These are phyloP conservation scores for Penicillium thymicola DNA, from an alignment of 2,329 filamentous ascomycete species.

Conservation along the genomic window DNA sequence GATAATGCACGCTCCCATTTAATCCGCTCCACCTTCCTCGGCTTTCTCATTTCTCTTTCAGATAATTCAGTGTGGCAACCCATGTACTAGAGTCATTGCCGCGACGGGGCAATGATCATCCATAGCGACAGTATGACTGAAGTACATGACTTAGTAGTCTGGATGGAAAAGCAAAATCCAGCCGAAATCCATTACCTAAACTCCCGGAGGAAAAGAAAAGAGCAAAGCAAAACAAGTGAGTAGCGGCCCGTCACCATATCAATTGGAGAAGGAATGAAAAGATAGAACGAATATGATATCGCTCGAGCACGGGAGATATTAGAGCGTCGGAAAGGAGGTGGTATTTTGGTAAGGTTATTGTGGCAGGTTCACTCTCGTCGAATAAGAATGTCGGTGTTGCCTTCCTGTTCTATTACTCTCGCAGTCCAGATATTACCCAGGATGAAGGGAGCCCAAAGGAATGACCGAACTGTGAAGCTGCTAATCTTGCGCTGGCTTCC, in stretches of 20 bases:
- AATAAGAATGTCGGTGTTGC: not conserved
- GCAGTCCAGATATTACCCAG: not conserved
- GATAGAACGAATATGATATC: not conserved
- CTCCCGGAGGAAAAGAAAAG: not conserved
- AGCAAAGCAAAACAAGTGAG: not conserved
- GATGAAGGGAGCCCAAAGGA: not conserved
- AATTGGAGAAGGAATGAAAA: not conserved
- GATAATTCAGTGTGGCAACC: not conserved
- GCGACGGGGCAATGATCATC: not conserved
- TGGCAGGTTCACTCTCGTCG: not conserved
- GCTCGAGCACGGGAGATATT: not conserved
- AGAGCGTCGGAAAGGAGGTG: not conserved
- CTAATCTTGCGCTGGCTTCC: not conserved
- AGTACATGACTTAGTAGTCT: too few relatives aligned
- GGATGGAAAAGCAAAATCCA: too few relatives aligned
- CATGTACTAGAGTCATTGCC: too few relatives aligned
- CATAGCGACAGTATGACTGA: too few relatives aligned
- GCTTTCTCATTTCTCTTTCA: not conserved
- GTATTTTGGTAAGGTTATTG: not conserved
- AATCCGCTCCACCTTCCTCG: not conserved
- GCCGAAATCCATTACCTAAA: not conserved
- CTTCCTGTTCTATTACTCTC: not conserved
- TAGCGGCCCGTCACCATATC: not conserved
- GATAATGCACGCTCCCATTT: not conserved
- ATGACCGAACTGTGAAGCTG: not conserved